phyloP scores from a whole-genome alignment of 345 rosid species.

The Eucalyptus pumila region DNA sequence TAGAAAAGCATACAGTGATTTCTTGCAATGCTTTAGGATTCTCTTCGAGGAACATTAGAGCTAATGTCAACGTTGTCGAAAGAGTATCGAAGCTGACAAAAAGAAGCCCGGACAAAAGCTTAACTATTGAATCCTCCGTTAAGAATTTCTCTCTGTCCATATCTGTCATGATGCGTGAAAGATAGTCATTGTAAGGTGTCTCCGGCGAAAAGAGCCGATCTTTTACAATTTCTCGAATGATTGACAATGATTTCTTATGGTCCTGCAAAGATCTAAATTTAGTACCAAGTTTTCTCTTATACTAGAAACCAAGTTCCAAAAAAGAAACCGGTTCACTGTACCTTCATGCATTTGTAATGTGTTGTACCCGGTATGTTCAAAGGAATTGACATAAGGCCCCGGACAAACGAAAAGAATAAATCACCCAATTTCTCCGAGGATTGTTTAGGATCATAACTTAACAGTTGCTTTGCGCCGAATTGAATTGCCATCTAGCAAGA shows the following conservation, averaged over 20 bases:
- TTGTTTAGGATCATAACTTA: slow-evolving; percentile 2
- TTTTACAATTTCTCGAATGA: neutral
- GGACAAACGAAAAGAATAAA: neutral
- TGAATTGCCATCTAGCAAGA: slow-evolving; percentile 3
- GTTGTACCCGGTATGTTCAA: slow-evolving; percentile 23
- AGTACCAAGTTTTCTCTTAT: neutral
- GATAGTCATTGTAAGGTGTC: neutral
- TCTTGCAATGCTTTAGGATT: slow-evolving; percentile 16
- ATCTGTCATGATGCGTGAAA: slow-evolving; percentile 3
- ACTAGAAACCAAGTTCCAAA: neutral
- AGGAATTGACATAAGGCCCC: slow-evolving; percentile 15
- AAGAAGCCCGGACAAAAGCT: neutral
- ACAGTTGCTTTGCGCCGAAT: neutral
- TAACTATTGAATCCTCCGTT: slow-evolving; percentile 3
- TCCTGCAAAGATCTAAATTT: neutral
- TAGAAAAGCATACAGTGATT: neutral
- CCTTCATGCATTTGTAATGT: slow-evolving; percentile 19
- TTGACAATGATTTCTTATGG: neutral
- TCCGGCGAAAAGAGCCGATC: neutral
- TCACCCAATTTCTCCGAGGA: neutral
- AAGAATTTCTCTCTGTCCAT: slow-evolving; percentile 7
- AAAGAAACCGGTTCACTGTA: neutral
- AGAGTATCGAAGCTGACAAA: slow-evolving; percentile 4
- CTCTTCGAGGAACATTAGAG: slow-evolving; percentile 9
- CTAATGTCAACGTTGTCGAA: neutral